Percentiles rank a stretch among this genome's conserved stretches.
These are phyloP conservation scores for Amauroascus verrucosus DNA, from an alignment of 2,329 filamentous ascomycete species.

Conservation along the genomic window DNA sequence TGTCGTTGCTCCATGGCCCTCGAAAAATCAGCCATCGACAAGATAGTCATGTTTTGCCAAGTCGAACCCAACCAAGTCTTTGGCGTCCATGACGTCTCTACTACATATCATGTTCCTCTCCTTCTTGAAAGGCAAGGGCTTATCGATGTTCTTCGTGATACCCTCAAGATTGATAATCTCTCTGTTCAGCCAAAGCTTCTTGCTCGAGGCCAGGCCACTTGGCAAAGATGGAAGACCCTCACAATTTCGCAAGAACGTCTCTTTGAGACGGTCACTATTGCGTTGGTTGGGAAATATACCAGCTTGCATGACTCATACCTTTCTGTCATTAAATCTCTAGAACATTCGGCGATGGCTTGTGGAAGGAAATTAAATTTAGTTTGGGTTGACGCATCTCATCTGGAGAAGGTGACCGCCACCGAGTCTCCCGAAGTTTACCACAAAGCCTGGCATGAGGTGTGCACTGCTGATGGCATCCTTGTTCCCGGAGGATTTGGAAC, in stretches of 20 bases:
- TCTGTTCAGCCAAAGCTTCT: constrained; percentile 45
- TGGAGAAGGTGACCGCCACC: constrained; percentile 57
- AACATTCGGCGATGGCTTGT: constrained; percentile 85
- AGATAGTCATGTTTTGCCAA: constrained; percentile 84
- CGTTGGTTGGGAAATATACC: constrained; percentile 85
- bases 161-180: constrained; percentile 55
- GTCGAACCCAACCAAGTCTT: constrained; percentile 77
- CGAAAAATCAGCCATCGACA: constrained; percentile 62
- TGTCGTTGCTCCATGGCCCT: constrained; percentile 78
- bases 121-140: constrained; percentile 76
- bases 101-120: constrained; percentile 91
- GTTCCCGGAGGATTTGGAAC: constrained; percentile 63
- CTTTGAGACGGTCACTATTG: constrained; percentile 64
- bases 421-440: constrained; percentile 63
- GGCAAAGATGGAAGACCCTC: constrained; percentile 66
- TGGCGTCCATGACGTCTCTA: constrained; percentile 74
- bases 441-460: constrained; percentile 73
- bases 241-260: constrained; percentile 57
- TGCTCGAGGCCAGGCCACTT: constrained; percentile 57
- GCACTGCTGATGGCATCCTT: constrained; percentile 49
- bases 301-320: constrained; percentile 78
- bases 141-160: constrained; percentile 53
- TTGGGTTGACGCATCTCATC: constrained; percentile 74
- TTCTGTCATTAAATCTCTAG: constrained; percentile 72
- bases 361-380: constrained; percentile 66